phyloP scores from a whole-genome alignment of 441 rosid genomes.

The Lepidium campestre region DNA sequence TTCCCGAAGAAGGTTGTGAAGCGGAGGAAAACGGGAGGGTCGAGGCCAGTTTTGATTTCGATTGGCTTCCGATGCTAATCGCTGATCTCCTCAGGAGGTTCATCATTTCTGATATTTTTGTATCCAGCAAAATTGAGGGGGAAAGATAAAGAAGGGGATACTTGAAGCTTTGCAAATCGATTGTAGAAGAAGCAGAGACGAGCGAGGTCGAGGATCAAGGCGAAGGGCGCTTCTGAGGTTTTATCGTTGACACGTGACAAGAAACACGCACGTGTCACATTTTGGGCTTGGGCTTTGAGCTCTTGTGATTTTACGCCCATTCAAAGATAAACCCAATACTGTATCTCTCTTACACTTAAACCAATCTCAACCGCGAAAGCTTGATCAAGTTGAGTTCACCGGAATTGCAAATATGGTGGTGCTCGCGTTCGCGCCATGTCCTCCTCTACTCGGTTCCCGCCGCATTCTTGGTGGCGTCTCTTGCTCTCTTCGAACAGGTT shows the following conservation, averaged over 20 bases:
- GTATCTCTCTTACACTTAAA: neutral
- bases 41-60: conserved; percentile 14
- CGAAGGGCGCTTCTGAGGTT: conserved; percentile 21
- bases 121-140: neutral
- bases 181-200: neutral
- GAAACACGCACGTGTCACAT: neutral
- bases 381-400: neutral
- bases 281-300: neutral
- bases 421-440: conserved; percentile 9
- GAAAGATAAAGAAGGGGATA: neutral
- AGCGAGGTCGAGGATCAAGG: conserved; percentile 11
- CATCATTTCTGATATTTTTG: conserved; percentile 17
- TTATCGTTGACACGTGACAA: conserved; percentile 14
- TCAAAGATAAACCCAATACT: neutral
- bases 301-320: neutral
- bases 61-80: conserved; percentile 4
- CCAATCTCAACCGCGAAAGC: neutral
- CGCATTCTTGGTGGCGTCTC: neutral
- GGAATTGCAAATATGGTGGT: conserved; percentile 4
- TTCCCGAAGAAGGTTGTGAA: conserved; percentile 1
- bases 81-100: conserved; percentile 28
- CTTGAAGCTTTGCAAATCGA: neutral
- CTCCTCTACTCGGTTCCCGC: conserved; percentile 4
- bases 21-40: conserved; percentile 21
- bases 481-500: conserved; percentile 1